phyloP scores from a whole-genome alignment of 1,139 yeast species.

The Debaryomyces sp. region DNA sequence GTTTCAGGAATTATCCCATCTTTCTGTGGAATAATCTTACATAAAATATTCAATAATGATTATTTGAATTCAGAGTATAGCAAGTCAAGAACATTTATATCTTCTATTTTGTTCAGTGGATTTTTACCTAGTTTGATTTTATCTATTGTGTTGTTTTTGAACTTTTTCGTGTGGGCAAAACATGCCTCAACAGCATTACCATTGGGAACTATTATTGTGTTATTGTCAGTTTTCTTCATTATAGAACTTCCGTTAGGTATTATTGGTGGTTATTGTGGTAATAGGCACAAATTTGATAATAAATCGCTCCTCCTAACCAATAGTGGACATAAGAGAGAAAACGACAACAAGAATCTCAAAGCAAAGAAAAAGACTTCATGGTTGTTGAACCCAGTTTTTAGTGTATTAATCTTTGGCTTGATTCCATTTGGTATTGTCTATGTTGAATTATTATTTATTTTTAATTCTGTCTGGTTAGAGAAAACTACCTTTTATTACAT shows the following conservation, averaged over 20 bases:
- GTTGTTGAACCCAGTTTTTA: constrained; percentile 25
- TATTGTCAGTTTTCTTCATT: constrained; percentile 59
- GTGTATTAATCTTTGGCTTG: constrained; percentile 55
- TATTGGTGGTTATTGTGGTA: constrained; percentile 69
- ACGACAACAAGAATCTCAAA: constrained; percentile 1
- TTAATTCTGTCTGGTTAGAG: constrained; percentile 79
- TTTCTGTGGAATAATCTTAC: constrained; percentile 64
- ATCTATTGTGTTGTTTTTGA: constrained; percentile 55
- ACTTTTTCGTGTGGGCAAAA: constrained; percentile 74
- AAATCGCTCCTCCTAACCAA: constrained; percentile 17
- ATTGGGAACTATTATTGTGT: constrained; percentile 66
- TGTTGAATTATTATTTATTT: constrained; percentile 74
- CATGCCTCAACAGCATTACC: constrained; percentile 80
- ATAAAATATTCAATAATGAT: constrained; percentile 52
- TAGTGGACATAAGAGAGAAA: not conserved
- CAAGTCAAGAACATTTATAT: constrained; percentile 16
- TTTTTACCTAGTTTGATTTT: constrained; percentile 62
- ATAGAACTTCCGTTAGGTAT: constrained; percentile 75
- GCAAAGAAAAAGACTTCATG: constrained; percentile 14
- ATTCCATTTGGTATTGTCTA: constrained; percentile 82
- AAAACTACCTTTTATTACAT: constrained; percentile 77
- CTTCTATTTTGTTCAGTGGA: constrained; percentile 61
- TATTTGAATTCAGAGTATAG: constrained; percentile 30
- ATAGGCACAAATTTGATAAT: constrained; percentile 31
- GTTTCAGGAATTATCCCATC: constrained; percentile 77